Evolutionary conservation across 257 asterid species (phyloP), one percentile per base, ranked within the genome.

Genomic region (Euphrasia confusa): DNA sequence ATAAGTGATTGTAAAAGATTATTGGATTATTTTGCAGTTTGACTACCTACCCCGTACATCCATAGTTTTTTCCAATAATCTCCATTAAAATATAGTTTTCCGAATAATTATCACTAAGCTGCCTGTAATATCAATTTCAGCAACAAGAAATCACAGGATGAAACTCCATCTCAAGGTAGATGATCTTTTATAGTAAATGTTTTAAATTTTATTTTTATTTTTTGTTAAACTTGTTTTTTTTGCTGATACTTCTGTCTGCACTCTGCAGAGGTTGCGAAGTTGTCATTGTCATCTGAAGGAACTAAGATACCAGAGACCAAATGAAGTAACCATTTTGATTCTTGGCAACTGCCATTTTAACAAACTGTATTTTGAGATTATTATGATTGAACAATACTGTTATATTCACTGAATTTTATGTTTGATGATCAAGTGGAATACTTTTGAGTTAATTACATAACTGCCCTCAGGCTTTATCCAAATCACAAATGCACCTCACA

Each of bases 81-180:
- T 8, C 24, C 24, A 21, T 21, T 21, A 21, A 21, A 21, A 21
- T 21, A 21, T 21, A 21, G 24, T 21, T 21, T 21, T 48, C n/a
- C 24, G 14, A 12, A 10, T 17, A 56, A 35, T 42, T 13, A 7
- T 27, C 8, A 48, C 47, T 45, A 7, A 24, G 35, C 15, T 61
- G 30, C 48, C 32, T 10, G 2, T 42, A 47, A 66, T 56, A 45
- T 28, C 27, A 11, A 21, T 52, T 65, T 26, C 74, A 74, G 78
- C 68, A 69, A 37, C 75, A 65, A 69, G 56, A 69, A 74, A 27
- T 2, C 69, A 14, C 71, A 11, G 62, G 78, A 60, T 12, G 71
- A 33, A 24, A 44, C 75, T 65, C 78, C 58, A 9, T 11, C 72
- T 55, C 63, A 69, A 74, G 78, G 78, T 74, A 60, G 15, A 21